Evolutionary conservation across 148 eudicot genomes (phyloP).

Genomic region (Limonium bicolor): DNA sequence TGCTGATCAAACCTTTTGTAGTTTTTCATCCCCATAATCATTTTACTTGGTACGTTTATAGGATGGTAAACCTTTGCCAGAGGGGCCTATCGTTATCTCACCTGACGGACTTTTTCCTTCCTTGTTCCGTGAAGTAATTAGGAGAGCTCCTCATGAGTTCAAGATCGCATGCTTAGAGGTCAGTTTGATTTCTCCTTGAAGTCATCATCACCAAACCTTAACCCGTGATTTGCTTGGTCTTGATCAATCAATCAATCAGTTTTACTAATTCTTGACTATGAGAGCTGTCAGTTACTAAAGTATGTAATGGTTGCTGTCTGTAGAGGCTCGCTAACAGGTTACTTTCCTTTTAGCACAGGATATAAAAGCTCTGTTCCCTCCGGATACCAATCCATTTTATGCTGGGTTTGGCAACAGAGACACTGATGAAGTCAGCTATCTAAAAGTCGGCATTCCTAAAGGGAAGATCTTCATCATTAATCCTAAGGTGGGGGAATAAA

Average conservation of each 20-base stretch:
- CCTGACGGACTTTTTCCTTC: constrained; percentile 99
- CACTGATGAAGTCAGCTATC: constrained; percentile 91
- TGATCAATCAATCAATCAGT: too few relatives aligned
- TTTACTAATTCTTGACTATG: too few relatives aligned
- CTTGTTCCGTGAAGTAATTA: constrained; percentile 77
- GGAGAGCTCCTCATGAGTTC: constrained; percentile 99
- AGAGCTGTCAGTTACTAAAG: background rate
- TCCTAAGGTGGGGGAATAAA: too few relatives aligned
- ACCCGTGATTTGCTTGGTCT: too few relatives aligned
- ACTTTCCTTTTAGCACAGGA: too few relatives aligned
- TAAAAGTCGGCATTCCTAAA: constrained; percentile 74
- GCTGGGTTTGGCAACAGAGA: constrained; percentile 98
- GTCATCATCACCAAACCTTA: too few relatives aligned
- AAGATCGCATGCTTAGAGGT: constrained; percentile 97
- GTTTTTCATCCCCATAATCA: background rate
- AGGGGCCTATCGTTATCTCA: constrained; percentile 89
- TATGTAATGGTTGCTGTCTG: background rate
- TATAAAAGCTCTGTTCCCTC: constrained; percentile 70
- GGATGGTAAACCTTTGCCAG: constrained; percentile 92
- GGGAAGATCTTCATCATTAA: constrained; percentile 87
- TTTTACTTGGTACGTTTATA: constrained; percentile 11
- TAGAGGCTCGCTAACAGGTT: constrained; percentile 2
- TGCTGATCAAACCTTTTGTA: background rate
- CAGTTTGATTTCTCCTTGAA: constrained; percentile 10
- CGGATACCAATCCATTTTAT: constrained; percentile 70